These are phyloP conservation scores for Aureobasidium leucospermi DNA, from an alignment of 2,329 filamentous ascomycete species.

Conservation along the genomic window DNA sequence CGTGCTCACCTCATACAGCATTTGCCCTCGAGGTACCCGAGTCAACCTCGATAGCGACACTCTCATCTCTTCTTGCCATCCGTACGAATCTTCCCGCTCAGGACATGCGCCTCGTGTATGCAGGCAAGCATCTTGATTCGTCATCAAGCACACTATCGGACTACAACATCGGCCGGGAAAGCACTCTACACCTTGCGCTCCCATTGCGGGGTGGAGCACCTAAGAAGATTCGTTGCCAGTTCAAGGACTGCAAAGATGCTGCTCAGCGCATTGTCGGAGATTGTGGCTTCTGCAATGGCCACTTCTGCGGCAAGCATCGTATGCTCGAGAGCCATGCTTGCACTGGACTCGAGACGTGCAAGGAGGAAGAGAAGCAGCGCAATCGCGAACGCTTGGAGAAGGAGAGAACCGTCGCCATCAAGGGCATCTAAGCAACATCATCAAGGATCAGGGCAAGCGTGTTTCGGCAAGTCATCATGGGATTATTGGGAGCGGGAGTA, in stretches of 20 bases:
- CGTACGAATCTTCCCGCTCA: slow-evolving; percentile 47
- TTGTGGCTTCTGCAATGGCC: slow-evolving; percentile 88
- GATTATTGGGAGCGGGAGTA: background rate
- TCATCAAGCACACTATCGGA: slow-evolving; percentile 37
- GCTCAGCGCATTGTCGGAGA: slow-evolving; percentile 93
- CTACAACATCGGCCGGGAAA: slow-evolving; percentile 42
- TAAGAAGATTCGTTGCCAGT: slow-evolving; percentile 77
- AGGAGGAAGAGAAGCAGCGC: slow-evolving; percentile 91
- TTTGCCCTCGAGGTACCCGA: slow-evolving; percentile 50
- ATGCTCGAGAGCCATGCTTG: slow-evolving; percentile 93
- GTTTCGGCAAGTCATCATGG: background rate
- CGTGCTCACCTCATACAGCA: slow-evolving; percentile 33
- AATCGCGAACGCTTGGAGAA: slow-evolving; percentile 89
- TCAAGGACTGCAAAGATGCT: slow-evolving; percentile 79
- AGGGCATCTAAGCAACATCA: slow-evolving; percentile 57
- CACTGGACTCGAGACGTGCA: slow-evolving; percentile 88
- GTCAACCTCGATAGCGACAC: slow-evolving; percentile 47
- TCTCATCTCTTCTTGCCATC: slow-evolving; percentile 50
- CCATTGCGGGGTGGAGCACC: slow-evolving; percentile 54
- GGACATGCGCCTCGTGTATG: slow-evolving; percentile 50
- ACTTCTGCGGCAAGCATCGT: slow-evolving; percentile 92
- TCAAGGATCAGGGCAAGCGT: background rate
- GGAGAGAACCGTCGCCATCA: slow-evolving; percentile 90
- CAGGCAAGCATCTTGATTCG: slow-evolving; percentile 48
- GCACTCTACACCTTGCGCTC: slow-evolving; percentile 48